A percentile compares a stretch with the other conserved stretches of the same genome.
phyloP scores from a whole-genome alignment of 805 yeast species.

The Torulaspora franciscae region DNA sequence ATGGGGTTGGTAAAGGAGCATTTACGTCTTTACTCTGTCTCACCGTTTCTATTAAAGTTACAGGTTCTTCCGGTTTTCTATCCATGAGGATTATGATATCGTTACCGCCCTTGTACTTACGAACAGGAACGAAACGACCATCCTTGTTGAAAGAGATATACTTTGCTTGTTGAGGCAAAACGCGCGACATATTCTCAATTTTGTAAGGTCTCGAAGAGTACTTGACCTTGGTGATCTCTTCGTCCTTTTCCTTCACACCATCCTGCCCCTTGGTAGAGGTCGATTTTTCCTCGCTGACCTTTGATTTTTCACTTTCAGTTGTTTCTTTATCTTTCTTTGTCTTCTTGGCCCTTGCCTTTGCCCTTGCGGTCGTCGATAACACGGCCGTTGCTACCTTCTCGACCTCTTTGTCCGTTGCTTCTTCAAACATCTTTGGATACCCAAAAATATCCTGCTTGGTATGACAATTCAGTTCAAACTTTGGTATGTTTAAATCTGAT shows the following conservation, averaged over 20 bases:
- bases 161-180: conserved; percentile 81
- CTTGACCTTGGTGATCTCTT: conserved; percentile 40
- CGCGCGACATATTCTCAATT: conserved; percentile 77
- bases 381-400: conserved; percentile 92
- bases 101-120: conserved; percentile 61
- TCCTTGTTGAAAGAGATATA: conserved; percentile 73
- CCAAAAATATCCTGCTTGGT: conserved; percentile 74
- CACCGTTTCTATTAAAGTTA: conserved; percentile 71
- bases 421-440: conserved; percentile 86
- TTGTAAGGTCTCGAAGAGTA: conserved; percentile 63
- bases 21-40: conserved; percentile 70
- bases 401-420: conserved; percentile 70
- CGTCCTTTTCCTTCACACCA: conserved; percentile 19
- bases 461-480: conserved; percentile 74
- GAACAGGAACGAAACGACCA: conserved; percentile 75
- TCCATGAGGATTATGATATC: conserved; percentile 74
- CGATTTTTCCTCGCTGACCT: conserved; percentile 27
- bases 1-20: conserved; percentile 50
- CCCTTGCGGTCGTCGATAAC: conserved; percentile 85
- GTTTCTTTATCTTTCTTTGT: conserved; percentile 48
- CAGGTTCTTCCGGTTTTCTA: conserved; percentile 53
- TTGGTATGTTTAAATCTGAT: conserved; percentile 80
- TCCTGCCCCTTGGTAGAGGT: conserved; percentile 28
- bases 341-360: conserved; percentile 84
- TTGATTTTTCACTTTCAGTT: conserved; percentile 37